Base-by-base conservation (phyloP, 2,329 filamentous ascomycete genomes). In the Clarireedia homoeocarpa region DNA sequence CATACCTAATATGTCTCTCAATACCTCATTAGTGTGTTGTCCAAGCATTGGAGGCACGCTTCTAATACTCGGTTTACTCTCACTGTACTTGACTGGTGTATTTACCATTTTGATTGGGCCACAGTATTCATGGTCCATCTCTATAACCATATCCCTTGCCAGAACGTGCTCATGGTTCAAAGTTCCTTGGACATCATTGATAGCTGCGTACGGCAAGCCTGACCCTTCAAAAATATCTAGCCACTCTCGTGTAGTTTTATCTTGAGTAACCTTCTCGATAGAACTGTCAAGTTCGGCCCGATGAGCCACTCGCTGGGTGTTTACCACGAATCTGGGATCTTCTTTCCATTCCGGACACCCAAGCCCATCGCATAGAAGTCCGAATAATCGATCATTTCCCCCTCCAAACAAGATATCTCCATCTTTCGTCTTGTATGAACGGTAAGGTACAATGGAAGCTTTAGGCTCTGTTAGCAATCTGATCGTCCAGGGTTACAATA, bases 381-480 rank as follows among this genome's bases (percentile, higher is more conserved):
- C 79, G 60, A 87, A 90, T 2, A 89, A 75, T 5, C 81, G 77
- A 66, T 88, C 83, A 63, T 89, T 89, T n/a, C 84, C 85, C 27
- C 85, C 85, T 4, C 86, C 86, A 48, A 88, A 77, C 20, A 90
- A 76, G 38, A 89, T 77, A 56, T 83, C 81, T n/a, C 84, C 83
- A 59, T 90, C 84, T 54, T 79, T 81, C 4, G 86, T 89, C 65
- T 82, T 79, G 70, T 89, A 99, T 0, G 90, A 89, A 65, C 86
- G 85, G 71, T 99, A 99, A 0, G 94, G 94, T 0, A 99, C 94
- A 69, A 99, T 97, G 0, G 90, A 95, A n/a, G 92, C 88, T 91
- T 34, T 12, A 14, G 20, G 57, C 5, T 23, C 27, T 26, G 3
- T 27, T 45, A 6, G 50, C 15, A 51, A 30, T 7, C 9, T 26